Percentiles rank a stretch among this genome's conserved stretches.
phyloP scores from a whole-genome alignment of 768 basidiomycete species.

The Phlegmacium glaucopus region DNA sequence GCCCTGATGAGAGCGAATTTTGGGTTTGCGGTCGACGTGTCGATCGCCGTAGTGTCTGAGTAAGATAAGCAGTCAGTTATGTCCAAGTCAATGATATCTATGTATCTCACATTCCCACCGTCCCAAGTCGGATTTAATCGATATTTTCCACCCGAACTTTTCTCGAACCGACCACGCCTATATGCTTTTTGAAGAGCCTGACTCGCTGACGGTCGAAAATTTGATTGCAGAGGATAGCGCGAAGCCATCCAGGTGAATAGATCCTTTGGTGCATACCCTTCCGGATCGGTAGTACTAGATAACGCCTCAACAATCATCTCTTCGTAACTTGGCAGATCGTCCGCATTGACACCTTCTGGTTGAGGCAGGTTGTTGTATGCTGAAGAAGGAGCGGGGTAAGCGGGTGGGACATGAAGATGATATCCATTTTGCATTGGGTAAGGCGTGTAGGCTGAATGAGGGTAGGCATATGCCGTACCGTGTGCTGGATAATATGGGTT shows the following conservation, averaged over 20 bases:
- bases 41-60: slow-evolving; percentile 71
- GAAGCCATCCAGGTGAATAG: slow-evolving; percentile 83
- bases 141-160: slow-evolving; percentile 71
- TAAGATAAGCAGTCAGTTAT: background rate
- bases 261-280: slow-evolving; percentile 81
- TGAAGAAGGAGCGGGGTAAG: slow-evolving; percentile 17
- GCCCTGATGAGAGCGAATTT: slow-evolving; percentile 21
- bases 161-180: slow-evolving; percentile 78
- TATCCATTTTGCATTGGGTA: slow-evolving; percentile 43
- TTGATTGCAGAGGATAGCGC: slow-evolving; percentile 80
- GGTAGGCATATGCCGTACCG: slow-evolving; percentile 42
- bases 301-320: slow-evolving; percentile 90
- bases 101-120: slow-evolving; percentile 66
- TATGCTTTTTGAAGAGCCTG: slow-evolving; percentile 87
- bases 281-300: slow-evolving; percentile 58
- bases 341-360: slow-evolving; percentile 26
- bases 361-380: slow-evolving; percentile 19
- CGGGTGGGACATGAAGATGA: slow-evolving; percentile 32
- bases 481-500: slow-evolving; percentile 60
- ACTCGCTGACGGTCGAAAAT: slow-evolving; percentile 86
- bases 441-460: slow-evolving; percentile 34
- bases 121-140: slow-evolving; percentile 75
- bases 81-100: background rate
- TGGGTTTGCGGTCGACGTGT: slow-evolving; percentile 78
- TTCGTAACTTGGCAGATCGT: slow-evolving; percentile 81